Evolutionary conservation across 2,329 filamentous ascomycete genomes (phyloP).

Genomic region (Exophiala mesophila): DNA sequence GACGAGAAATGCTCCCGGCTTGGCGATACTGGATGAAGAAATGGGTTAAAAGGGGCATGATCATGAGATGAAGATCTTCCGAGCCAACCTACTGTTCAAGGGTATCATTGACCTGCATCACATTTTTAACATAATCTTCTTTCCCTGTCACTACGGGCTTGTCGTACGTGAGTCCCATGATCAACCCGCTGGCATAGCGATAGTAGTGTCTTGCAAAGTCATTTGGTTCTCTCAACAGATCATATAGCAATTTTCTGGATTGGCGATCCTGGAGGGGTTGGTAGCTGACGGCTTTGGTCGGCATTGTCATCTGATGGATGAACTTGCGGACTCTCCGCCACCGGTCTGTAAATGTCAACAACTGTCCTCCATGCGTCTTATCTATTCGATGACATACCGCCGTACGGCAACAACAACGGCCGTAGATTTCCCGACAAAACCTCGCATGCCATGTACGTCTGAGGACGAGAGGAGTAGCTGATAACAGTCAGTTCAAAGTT

Average conservation of each 20-base stretch:
- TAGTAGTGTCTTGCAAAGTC: neutral
- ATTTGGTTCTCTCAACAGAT: neutral
- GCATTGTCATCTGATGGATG: slow-evolving; percentile 1
- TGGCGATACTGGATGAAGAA: too few relatives aligned
- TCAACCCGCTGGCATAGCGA: neutral
- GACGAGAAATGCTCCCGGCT: neutral
- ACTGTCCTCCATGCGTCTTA: too few relatives aligned
- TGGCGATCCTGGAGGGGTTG: neutral
- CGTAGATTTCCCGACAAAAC: neutral
- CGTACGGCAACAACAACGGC: neutral
- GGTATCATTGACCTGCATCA: neutral
- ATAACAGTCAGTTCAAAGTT: neutral
- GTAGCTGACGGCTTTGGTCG: neutral
- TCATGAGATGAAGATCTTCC: too few relatives aligned
- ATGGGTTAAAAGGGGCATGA: too few relatives aligned
- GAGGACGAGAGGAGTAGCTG: neutral
- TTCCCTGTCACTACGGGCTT: neutral
- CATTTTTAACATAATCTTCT: neutral
- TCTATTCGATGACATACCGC: neutral
- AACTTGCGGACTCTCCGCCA: neutral
- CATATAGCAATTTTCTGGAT: neutral
- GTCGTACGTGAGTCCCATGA: neutral
- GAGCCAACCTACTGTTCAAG: neutral
- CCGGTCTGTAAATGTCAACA: neutral
- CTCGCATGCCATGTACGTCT: neutral